A percentile compares a stretch with the other conserved stretches of the same genome.
Evolutionary conservation across 768 basidiomycete species (phyloP).

Genomic region (Phaeotremella skinneri): DNA sequence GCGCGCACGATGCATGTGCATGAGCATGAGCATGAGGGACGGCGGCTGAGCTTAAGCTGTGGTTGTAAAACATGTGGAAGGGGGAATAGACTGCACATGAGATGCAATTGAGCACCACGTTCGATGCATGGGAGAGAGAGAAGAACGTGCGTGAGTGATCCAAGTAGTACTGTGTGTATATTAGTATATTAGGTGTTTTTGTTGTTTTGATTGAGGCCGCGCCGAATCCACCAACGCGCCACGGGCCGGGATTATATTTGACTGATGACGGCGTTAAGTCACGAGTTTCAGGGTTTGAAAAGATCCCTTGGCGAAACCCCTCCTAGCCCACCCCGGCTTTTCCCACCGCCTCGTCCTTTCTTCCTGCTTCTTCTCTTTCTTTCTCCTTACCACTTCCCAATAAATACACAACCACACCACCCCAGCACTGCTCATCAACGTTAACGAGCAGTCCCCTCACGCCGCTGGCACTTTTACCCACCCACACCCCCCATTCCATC

Average conservation of each 20-base stretch:
- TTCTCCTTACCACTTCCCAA: conserved; percentile 8
- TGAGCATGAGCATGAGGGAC: no score
- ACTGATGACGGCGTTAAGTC: neutral
- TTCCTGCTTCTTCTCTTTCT: conserved; percentile 5
- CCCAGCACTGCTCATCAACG: neutral
- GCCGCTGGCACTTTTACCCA: conserved; percentile 12
- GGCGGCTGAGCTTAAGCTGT: neutral
- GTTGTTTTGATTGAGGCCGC: conserved; percentile 14
- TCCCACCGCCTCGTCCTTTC: conserved; percentile 3
- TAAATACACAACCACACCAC: neutral
- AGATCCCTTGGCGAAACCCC: neutral
- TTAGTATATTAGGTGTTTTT: no score
- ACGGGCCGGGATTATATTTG: neutral
- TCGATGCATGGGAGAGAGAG: no score
- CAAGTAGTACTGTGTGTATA: no score
- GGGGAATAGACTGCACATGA: no score
- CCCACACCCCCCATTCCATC: conserved; percentile 10
- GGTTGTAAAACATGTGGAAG: no score
- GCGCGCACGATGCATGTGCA: no score
- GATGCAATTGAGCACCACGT: no score
- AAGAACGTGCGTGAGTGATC: no score
- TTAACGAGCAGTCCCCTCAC: neutral
- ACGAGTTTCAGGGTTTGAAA: neutral
- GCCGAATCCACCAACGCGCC: conserved; percentile 8
- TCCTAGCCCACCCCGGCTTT: conserved; percentile 1